Percentiles rank a stretch among this genome's conserved stretches.
Evolutionary conservation across 1,284 basidiomycete genomes (phyloP).

Genomic region (Pisolithus thermaeus): DNA sequence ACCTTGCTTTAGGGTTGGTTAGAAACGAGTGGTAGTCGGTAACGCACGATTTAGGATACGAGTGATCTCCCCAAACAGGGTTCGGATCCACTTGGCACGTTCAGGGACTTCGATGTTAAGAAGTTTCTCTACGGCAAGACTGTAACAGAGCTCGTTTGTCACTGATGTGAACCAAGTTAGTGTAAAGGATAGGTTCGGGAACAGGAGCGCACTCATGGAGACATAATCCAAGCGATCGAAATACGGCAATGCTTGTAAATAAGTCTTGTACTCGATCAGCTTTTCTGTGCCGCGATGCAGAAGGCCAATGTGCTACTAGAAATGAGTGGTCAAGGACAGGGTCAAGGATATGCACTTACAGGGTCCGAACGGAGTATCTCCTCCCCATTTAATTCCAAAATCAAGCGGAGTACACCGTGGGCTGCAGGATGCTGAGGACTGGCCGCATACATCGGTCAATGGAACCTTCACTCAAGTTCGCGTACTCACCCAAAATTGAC

Average conservation of each 20-base stretch:
- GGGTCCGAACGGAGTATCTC: constrained; percentile 89
- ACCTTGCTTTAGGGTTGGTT: constrained; percentile 1
- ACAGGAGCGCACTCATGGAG: constrained; percentile 82
- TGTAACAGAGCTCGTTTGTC: constrained; percentile 97
- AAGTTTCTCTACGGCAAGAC: constrained; percentile 95
- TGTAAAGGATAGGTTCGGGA: neutral
- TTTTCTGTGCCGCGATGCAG: constrained; percentile 98
- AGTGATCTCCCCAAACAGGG: constrained; percentile 95
- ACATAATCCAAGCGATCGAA: constrained; percentile 99
- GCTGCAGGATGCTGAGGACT: constrained; percentile 98
- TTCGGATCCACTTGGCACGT: constrained; percentile 98
- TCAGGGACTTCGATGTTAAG: constrained; percentile 99
- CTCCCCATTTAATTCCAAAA: constrained; percentile 97
- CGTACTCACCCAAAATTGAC: constrained; percentile 81
- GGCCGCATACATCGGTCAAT: constrained; percentile 1
- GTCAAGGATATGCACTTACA: constrained; percentile 38
- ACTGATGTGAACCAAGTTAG: constrained; percentile 39
- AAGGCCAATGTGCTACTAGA: constrained; percentile 82
- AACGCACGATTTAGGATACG: constrained; percentile 86
- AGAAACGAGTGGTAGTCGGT: neutral
- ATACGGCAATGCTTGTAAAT: constrained; percentile 97
- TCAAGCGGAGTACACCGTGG: constrained; percentile 96
- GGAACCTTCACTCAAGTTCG: neutral
- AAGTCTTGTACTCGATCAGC: constrained; percentile 99
- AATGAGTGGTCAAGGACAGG: neutral